These are phyloP conservation scores for Arthrobotrys musiformis DNA, from an alignment of 2,329 filamentous ascomycete species.

Conservation along the genomic window DNA sequence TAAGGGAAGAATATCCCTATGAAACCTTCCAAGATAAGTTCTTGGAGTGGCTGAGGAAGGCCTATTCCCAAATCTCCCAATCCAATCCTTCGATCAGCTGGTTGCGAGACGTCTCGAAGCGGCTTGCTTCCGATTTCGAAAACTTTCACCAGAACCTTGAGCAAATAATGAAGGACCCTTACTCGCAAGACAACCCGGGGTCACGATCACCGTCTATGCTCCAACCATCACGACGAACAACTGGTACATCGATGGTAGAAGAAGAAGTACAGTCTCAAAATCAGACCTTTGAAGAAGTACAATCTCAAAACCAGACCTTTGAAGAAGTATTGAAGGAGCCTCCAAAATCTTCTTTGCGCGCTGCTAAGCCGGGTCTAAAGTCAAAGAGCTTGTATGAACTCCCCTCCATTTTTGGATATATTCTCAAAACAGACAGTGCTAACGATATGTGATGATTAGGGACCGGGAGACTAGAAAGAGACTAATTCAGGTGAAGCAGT, in stretches of 20 bases:
- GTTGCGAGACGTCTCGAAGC: not conserved
- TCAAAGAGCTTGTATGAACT: not conserved
- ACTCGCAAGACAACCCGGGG: not conserved
- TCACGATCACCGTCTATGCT: not conserved
- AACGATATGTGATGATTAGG: not conserved
- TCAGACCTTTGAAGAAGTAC: too few species aligned
- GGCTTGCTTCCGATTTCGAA: not conserved
- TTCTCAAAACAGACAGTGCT: not conserved
- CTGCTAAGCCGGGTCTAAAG: not conserved
- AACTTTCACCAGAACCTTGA: not conserved
- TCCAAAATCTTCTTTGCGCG: not conserved
- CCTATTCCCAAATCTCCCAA: not conserved
- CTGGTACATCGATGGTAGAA: not conserved
- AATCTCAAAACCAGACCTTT: too few species aligned
- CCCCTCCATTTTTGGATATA: not conserved
- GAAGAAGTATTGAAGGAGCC: not conserved
- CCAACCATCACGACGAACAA: slow-evolving; percentile 2
- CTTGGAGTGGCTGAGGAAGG: slow-evolving; percentile 22
- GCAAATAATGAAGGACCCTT: not conserved
- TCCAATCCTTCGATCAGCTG: not conserved
- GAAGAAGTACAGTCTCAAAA: too few species aligned
- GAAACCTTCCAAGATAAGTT: not conserved
- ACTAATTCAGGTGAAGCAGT: not conserved
- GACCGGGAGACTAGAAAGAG: not conserved
- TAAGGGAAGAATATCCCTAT: not conserved